A percentile compares a stretch with the other conserved stretches of the same genome.
Conservation (phyloP, 1,284 basidiomycete genomes). For the Porogramme epimiltina region DNA sequence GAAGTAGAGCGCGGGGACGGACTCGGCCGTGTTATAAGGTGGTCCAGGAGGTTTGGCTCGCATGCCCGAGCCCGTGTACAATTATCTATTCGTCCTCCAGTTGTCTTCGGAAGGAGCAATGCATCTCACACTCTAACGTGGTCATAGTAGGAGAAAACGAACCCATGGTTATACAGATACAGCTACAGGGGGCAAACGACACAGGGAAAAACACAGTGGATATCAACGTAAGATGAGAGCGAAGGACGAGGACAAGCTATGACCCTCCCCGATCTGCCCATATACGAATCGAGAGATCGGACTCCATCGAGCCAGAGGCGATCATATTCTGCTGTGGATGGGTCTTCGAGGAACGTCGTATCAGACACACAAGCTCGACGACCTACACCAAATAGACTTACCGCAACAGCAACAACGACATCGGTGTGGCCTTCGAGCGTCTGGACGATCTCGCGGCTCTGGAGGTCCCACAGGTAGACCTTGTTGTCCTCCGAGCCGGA, state of each 20-base stretch:
- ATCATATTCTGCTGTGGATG: conserved; percentile 84
- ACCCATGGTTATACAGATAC: conserved; percentile 3
- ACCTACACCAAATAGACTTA: conserved; percentile 31
- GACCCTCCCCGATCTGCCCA: conserved; percentile 65
- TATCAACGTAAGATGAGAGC: neutral
- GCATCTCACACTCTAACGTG: conserved; percentile 9
- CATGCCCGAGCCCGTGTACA: conserved; percentile 11
- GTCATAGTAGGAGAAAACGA: neutral
- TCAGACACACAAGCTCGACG: neutral
- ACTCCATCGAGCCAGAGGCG: conserved; percentile 81
- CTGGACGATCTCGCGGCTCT: conserved; percentile 81
- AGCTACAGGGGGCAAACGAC: conserved; percentile 7
- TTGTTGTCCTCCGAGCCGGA: conserved; percentile 91
- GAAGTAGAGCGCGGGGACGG: conserved; percentile 31
- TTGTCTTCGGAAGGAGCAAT: conserved; percentile 17
- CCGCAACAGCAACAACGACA: conserved; percentile 76
- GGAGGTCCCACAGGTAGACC: conserved; percentile 91
- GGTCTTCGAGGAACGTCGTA: conserved; percentile 46
- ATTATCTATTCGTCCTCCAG: conserved; percentile 15
- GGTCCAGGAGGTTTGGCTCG: neutral
- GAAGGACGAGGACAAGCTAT: conserved; percentile 1
- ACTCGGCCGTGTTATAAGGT: neutral
- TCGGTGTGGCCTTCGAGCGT: conserved; percentile 80
- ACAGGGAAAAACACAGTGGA: conserved; percentile 1
- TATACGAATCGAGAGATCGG: conserved; percentile 76